Evolutionary conservation across 352 stramenopile genomes (phyloP).

Genomic region (Pythium scleroteichum): DNA sequence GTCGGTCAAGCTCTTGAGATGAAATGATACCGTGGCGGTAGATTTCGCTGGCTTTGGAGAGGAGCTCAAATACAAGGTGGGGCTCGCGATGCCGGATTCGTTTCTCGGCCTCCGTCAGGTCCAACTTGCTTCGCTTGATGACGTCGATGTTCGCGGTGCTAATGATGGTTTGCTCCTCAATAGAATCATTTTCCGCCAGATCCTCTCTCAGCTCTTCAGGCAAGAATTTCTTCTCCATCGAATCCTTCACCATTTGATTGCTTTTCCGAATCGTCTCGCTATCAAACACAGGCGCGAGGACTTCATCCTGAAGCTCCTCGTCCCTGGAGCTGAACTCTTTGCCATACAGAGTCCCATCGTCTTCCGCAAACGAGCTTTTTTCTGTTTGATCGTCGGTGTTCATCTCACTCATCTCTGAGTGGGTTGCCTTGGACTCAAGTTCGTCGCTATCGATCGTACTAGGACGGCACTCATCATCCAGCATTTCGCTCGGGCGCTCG

Average conservation of each 20-base stretch:
- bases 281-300: conserved; percentile 55
- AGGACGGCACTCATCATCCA: conserved; percentile 14
- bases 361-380: conserved; percentile 64
- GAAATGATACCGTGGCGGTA: conserved; percentile 82
- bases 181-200: neutral
- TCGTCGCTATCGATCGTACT: conserved; percentile 66
- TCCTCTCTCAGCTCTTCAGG: conserved; percentile 47
- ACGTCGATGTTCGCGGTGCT: conserved; percentile 78
- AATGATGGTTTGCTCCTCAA: conserved; percentile 23
- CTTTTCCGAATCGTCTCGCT: conserved; percentile 57
- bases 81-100: conserved; percentile 82
- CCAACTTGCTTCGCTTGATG: conserved; percentile 80
- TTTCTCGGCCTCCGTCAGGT: conserved; percentile 79
- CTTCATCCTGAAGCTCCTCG: conserved; percentile 54
- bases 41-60: conserved; percentile 83
- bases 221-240: conserved; percentile 84
- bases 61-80: conserved; percentile 78
- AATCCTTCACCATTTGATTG: conserved; percentile 76
- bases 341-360: conserved; percentile 82
- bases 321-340: conserved; percentile 68
- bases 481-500: conserved; percentile 26
- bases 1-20: conserved; percentile 70
- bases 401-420: conserved; percentile 8
- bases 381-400: conserved; percentile 48
- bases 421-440: conserved; percentile 32